Base-by-base conservation (phyloP, 1,284 basidiomycete species). In the Ceratobasidium sp. region DNA sequence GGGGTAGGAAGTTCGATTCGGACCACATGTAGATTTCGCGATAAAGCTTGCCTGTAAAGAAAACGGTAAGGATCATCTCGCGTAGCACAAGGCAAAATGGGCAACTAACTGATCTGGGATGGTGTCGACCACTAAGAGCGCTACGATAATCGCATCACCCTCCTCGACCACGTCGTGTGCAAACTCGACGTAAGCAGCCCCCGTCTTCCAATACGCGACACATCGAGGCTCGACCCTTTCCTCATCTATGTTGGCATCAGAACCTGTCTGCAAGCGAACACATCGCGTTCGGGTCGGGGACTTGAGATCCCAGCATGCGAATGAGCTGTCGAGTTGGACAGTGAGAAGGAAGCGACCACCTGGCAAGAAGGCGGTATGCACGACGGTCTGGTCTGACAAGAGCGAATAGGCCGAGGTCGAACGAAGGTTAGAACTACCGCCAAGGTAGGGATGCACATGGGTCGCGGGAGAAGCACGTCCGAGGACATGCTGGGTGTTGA, bases 381-480 rank as follows among this genome's bases (percentile, higher is more conserved):
- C 73, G 63, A 75, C 61, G 37, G 73, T 42, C 53, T 64, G 49
- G 47, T 75, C 61, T 11, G 73, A 75, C 53, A 56, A 45, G 45
- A 75, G 63, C 35, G 73, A 75, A 56, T 75, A 75, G 10, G 73
- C 35, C 45, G 60, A 75, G 71, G 45, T 64, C 35, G 42, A 60
- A 3, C 31, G 60, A 47, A 58, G 73, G n/a, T 35, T 10, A 56
- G 73, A 75, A 75, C 28, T 35, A 45, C 39, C 39, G 73, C 73
- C 73, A 75, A 75, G 73, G 73, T 65, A 42, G 31, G 73, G 53
- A 31, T 75, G 73, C 73, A 75, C 51, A 75, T 75, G 73, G 73
- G 39, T n/a, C 51, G 26, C 73, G 47, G 73, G 73, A 66, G 73
- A 75, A 75, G 61, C 63, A 56, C 63, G 73, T n/a, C 61, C 73